Conservation (phyloP, 768 basidiomycete species). For the Lactifluus subvellereus region DNA sequence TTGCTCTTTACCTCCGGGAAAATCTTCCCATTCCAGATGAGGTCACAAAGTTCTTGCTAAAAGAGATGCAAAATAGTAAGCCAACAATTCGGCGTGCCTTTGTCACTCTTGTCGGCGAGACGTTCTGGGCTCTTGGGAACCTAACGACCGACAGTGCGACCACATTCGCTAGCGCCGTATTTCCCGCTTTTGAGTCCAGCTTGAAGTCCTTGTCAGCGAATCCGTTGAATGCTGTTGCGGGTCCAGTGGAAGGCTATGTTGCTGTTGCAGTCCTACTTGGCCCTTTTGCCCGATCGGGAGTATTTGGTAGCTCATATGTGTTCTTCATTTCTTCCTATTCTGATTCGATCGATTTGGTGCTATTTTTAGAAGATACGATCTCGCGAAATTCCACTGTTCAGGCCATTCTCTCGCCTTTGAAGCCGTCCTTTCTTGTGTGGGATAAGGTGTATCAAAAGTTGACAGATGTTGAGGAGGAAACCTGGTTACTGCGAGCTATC, state of each 20-base stretch:
- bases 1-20: slow-evolving; percentile 46
- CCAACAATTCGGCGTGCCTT: slow-evolving; percentile 56
- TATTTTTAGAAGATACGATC: slow-evolving; percentile 41
- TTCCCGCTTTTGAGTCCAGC: slow-evolving; percentile 60
- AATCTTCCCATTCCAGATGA: slow-evolving; percentile 42
- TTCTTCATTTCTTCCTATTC: slow-evolving; percentile 19
- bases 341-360: slow-evolving; percentile 14
- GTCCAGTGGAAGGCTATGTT: slow-evolving; percentile 83
- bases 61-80: slow-evolving; percentile 69
- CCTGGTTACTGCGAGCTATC: slow-evolving; percentile 69
- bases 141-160: slow-evolving; percentile 39
- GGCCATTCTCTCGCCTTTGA: slow-evolving; percentile 45
- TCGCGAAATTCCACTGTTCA: slow-evolving; percentile 45
- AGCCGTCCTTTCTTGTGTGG: slow-evolving; percentile 82
- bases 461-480: slow-evolving; percentile 52
- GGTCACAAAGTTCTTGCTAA: slow-evolving; percentile 46
- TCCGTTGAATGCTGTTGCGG: slow-evolving; percentile 51
- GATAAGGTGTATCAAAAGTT: slow-evolving; percentile 83
- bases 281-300: slow-evolving; percentile 44
- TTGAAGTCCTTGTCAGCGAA: slow-evolving; percentile 61
- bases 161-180: slow-evolving; percentile 48
- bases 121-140: slow-evolving; percentile 45
- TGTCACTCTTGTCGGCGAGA: slow-evolving; percentile 53
- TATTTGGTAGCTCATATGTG: slow-evolving; percentile 44
- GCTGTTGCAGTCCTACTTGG: slow-evolving; percentile 64